Conservation (phyloP, 106 monocot species). For the Dendrobium chrysotoxum region DNA sequence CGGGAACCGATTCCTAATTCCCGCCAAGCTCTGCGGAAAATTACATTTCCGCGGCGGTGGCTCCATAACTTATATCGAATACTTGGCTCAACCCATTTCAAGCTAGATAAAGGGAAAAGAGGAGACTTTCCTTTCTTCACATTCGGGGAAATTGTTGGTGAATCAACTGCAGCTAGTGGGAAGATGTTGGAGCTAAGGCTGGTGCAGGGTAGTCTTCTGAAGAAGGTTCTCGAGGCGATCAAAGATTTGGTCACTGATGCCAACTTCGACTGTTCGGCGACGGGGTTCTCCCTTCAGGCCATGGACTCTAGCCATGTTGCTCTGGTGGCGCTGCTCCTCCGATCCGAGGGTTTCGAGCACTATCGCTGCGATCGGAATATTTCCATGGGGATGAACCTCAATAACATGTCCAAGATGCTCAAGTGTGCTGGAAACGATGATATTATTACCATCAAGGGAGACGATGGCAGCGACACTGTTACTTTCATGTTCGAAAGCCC, state of each 20-base stretch:
- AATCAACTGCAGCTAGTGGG: neutral
- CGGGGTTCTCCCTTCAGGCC: slow-evolving; percentile 27
- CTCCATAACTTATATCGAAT: neutral
- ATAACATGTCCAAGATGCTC: slow-evolving; percentile 34
- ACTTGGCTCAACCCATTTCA: neutral
- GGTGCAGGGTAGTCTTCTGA: slow-evolving; percentile 25
- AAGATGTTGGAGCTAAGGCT: slow-evolving; percentile 26
- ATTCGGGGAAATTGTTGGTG: neutral
- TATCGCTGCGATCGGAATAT: slow-evolving; percentile 34
- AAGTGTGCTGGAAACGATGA: slow-evolving; percentile 23
- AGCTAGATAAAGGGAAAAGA: neutral
- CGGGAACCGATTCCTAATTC: neutral
- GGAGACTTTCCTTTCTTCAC: too few species aligned
- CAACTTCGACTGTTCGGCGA: slow-evolving; percentile 22
- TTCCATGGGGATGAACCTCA: slow-evolving; percentile 37
- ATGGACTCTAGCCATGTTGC: slow-evolving; percentile 28
- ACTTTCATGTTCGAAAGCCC: slow-evolving; percentile 25
- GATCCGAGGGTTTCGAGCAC: slow-evolving; percentile 32
- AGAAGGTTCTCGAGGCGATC: slow-evolving; percentile 28
- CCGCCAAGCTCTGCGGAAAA: neutral
- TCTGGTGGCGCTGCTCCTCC: slow-evolving; percentile 26
- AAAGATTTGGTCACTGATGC: slow-evolving; percentile 28
- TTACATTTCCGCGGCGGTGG: neutral
- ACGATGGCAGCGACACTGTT: slow-evolving; percentile 24
- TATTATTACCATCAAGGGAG: slow-evolving; percentile 25